Conservation (phyloP, 768 basidiomycete genomes). For the Boletus patriciae region DNA sequence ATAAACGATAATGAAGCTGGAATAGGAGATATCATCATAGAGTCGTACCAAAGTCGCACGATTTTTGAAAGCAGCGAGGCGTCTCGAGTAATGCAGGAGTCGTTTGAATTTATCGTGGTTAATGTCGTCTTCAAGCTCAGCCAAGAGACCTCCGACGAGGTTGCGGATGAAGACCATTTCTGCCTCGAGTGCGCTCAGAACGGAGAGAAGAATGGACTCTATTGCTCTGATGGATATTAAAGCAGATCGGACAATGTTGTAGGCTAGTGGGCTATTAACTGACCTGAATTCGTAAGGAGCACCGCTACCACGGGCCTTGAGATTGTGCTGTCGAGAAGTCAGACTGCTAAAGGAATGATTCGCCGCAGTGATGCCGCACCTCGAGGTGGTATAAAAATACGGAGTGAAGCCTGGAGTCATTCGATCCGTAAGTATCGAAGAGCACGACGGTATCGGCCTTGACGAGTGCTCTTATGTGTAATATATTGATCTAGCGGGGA, state of each 20-base stretch:
- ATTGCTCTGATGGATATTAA: conserved; percentile 63
- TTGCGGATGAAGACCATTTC: conserved; percentile 95
- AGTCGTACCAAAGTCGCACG: conserved; percentile 72
- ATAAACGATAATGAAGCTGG: conserved; percentile 10
- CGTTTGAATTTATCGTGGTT: conserved; percentile 93
- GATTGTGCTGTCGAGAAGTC: conserved; percentile 62
- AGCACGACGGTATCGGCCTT: conserved; percentile 90
- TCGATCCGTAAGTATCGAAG: conserved; percentile 89
- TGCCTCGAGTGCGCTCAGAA: conserved; percentile 89
- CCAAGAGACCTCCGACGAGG: conserved; percentile 84
- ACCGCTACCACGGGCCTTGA: conserved; percentile 66
- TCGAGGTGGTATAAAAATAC: conserved; percentile 87
- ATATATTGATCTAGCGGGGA: conserved; percentile 71
- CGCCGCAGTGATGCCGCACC: conserved; percentile 41
- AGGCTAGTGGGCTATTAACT: conserved; percentile 18
- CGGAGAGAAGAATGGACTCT: conserved; percentile 90
- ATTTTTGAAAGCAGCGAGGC: conserved; percentile 86
- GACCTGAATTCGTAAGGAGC: conserved; percentile 90
- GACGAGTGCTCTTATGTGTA: conserved; percentile 93
- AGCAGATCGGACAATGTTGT: conserved; percentile 8
- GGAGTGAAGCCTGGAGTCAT: conserved; percentile 82
- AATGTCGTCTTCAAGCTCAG: conserved; percentile 93
- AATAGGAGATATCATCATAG: background rate
- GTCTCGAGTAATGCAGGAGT: conserved; percentile 87
- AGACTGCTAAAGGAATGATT: conserved; percentile 7